Conservation (phyloP, 306 rosid species). For the Cicer cuneatum region DNA sequence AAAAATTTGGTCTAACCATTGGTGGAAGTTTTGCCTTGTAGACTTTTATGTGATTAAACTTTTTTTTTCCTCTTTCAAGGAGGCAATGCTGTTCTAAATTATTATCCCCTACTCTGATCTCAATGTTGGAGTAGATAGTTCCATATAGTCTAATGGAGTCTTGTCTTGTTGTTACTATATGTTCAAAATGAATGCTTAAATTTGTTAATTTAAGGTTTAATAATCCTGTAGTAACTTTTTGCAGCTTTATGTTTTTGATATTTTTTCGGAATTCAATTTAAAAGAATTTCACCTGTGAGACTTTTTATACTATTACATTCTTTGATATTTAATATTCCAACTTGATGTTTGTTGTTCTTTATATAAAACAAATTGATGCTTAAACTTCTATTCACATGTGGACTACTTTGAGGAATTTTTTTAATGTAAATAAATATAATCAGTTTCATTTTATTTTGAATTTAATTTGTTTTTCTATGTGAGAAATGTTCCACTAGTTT, state of each 20-base stretch:
- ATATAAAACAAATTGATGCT: background rate
- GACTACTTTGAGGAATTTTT: conserved; percentile 18
- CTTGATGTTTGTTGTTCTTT: background rate
- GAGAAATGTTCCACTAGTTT: conserved; percentile 19
- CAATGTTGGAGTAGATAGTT: background rate
- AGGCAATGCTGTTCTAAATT: background rate
- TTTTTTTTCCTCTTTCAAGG: background rate
- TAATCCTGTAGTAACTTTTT: background rate
- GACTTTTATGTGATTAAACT: conserved; percentile 16
- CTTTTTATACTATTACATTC: conserved; percentile 1
- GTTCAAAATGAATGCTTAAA: background rate
- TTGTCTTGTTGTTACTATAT: background rate
- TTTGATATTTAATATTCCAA: background rate
- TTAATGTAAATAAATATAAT: background rate
- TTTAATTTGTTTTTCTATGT: background rate
- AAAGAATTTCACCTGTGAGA: background rate
- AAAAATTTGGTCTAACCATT: background rate
- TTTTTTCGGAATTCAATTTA: background rate
- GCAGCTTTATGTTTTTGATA: conserved; percentile 9
- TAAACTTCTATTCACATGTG: background rate
- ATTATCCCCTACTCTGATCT: too few species aligned
- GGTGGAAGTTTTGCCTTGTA: background rate
- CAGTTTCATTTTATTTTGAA: background rate
- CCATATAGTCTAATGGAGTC: conserved; percentile 2
- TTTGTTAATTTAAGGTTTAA: conserved; percentile 18